Evolutionary conservation across 2,329 filamentous ascomycete species (phyloP), one percentile per base, ranked within the genome.

Genomic region (Amylocarpus encephaloides): DNA sequence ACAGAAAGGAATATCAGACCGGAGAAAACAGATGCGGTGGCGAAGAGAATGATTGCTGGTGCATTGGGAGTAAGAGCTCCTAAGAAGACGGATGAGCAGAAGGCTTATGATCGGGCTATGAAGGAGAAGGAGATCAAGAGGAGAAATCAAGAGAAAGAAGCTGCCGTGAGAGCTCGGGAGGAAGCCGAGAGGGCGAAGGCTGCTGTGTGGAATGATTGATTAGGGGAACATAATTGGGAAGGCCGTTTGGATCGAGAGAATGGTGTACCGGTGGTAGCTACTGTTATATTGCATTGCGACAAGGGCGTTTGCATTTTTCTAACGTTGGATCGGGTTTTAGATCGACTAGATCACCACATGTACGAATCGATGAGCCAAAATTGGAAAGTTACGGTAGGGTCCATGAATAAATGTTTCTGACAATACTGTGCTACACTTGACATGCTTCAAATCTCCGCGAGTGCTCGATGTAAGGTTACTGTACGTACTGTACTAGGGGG

Each of bases 21-120:
- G 0, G 91, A 95, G 70, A 98, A 95, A 74, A 94, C 91, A 55
- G 94, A 94, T 54, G 88, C 90, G 0, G 89, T 95, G 35, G 93
- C 93, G 5, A 80, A 86, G 54, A 77, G 93, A 52, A 77, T 98
- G 79, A 97, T 98, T 66, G 90, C 89, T 0, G 87, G 86, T 3
- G 90, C 88, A 0, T 71, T 97, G 58, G 93, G 93, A 1, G 79
- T 96, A 48, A 82, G 83, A 63, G 82, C 84, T 32, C 88, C 89
- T 30, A 85, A 81, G 71, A 79, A 84, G 67, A 96, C 89, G 1
- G 89, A 94, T 55, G 91, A 96, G 70, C 87, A 95, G 74, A 79
- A 77, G 60, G 87, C 88, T 48, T 97, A 93, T 66, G 91, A 97
- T 62, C 80, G 77, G 58, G 85, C 87, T 1, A 74, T 93, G 53